Percentiles rank a stretch among this genome's conserved stretches.
Evolutionary conservation across 192 early-diverging fungal species (phyloP).

Genomic region (Coemansia sp.): DNA sequence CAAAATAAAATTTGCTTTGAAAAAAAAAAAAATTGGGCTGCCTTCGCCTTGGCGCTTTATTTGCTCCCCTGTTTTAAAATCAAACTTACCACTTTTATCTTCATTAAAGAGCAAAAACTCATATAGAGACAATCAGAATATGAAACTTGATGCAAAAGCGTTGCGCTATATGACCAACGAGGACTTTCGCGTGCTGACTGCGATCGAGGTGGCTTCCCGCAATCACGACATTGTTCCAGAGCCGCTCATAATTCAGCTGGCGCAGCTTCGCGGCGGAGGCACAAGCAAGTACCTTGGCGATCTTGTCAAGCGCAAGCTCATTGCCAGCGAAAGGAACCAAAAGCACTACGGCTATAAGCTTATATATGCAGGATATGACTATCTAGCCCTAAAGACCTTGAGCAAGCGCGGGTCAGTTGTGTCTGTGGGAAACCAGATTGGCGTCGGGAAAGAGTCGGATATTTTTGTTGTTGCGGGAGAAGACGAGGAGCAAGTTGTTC

Average conservation of each 20-base stretch:
- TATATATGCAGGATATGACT: constrained; percentile 99
- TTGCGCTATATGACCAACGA: constrained; percentile 92
- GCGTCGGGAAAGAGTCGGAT: constrained; percentile 99
- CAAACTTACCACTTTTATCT: not conserved
- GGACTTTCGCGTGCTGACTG: constrained; percentile 95
- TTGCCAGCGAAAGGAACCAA: constrained; percentile 66
- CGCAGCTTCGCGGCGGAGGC: constrained; percentile 86
- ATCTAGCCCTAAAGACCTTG: constrained; percentile 93
- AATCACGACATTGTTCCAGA: constrained; percentile 99
- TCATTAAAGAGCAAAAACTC: not conserved
- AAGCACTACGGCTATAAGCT: constrained; percentile 92
- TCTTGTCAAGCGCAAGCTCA: constrained; percentile 87
- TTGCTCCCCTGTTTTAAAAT: too few relatives aligned
- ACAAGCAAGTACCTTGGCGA: constrained; percentile 82
- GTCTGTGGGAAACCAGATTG: constrained; percentile 99
- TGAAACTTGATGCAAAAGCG: constrained; percentile 96
- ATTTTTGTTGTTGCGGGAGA: constrained; percentile 97
- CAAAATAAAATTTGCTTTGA: too few relatives aligned
- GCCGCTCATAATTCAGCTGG: constrained; percentile 89
- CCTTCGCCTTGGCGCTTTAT: too few relatives aligned
- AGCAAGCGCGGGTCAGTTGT: constrained; percentile 82
- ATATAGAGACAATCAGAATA: constrained; percentile 31
- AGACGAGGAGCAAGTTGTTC: constrained; percentile 85
- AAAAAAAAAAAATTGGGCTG: too few relatives aligned
- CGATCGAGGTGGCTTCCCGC: constrained; percentile 95